These are phyloP conservation scores for Komagataella ulmi DNA, from an alignment of 805 yeast species.

Conservation along the genomic window DNA sequence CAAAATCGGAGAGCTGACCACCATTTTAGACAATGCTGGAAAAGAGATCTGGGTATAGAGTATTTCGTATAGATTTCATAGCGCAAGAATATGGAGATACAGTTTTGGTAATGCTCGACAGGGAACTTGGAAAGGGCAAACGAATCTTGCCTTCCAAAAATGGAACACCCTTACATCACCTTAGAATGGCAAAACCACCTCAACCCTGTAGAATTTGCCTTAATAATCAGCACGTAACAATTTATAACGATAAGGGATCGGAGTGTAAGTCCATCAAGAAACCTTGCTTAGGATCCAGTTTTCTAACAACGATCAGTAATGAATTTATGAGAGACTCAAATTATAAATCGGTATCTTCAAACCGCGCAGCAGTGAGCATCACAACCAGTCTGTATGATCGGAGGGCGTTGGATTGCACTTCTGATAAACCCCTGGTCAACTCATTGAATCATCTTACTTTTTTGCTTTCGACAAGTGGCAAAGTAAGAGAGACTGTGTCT, in stretches of 20 bases:
- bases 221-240: not conserved
- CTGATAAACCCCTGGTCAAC: constrained; percentile 82
- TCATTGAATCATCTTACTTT: constrained; percentile 84
- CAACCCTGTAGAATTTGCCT: not conserved
- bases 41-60: constrained; percentile 45
- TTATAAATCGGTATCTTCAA: constrained; percentile 62
- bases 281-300: not conserved
- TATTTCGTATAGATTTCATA: not conserved
- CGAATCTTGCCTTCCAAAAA: too few species aligned
- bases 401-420: constrained; percentile 82
- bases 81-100: not conserved
- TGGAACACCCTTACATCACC: not conserved
- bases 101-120: not conserved
- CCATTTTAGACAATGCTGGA: constrained; percentile 48
- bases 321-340: constrained; percentile 78
- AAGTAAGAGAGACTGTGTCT: constrained; percentile 82
- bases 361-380: constrained; percentile 86
- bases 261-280: not conserved
- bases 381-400: constrained; percentile 84
- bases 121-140: not conserved
- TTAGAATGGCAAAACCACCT: not conserved
- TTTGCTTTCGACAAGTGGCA: constrained; percentile 71
- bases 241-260: not conserved
- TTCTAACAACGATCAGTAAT: not conserved
- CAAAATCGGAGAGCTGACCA: constrained; percentile 54